These are phyloP conservation scores for Phytophthora fragariae DNA, from an alignment of 352 stramenopile species.

Conservation along the genomic window DNA sequence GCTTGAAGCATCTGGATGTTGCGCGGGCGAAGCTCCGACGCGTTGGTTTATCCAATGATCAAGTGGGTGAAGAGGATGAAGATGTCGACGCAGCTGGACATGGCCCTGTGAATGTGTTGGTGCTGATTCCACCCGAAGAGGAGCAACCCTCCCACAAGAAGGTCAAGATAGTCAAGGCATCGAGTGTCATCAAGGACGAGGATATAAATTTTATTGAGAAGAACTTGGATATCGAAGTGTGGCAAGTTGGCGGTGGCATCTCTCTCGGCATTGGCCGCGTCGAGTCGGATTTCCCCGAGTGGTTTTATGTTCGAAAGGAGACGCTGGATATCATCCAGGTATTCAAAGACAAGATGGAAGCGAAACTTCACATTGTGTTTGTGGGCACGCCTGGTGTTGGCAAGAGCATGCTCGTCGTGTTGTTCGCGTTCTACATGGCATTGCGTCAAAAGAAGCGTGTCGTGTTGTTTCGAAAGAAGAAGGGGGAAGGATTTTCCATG, in stretches of 20 bases:
- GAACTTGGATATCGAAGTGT: constrained; percentile 32
- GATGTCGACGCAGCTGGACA: too few relatives aligned
- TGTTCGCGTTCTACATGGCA: constrained; percentile 42
- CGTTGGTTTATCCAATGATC: too few relatives aligned
- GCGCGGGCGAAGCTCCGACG: too few relatives aligned
- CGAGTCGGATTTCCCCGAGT: constrained; percentile 45
- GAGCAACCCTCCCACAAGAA: constrained; percentile 28
- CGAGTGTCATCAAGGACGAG: constrained; percentile 22
- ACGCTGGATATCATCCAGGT: constrained; percentile 41
- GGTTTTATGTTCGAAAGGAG: constrained; percentile 46
- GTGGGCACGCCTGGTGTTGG: constrained; percentile 37
- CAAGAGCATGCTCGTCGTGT: constrained; percentile 43
- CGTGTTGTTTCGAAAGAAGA: constrained; percentile 41
- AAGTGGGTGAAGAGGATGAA: too few relatives aligned
- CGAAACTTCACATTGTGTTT: constrained; percentile 31
- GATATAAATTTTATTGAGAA: constrained; percentile 10
- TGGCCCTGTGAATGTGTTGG: too few relatives aligned
- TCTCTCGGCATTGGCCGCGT: constrained; percentile 33
- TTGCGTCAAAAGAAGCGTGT: constrained; percentile 40
- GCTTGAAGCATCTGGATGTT: too few relatives aligned
- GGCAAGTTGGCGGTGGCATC: constrained; percentile 27
- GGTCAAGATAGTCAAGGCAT: constrained; percentile 21
- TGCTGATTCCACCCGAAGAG: background rate
- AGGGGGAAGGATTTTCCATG: constrained; percentile 33
- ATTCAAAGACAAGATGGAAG: constrained; percentile 32